Conservation (phyloP, 306 rosid genomes). For the Potentilla sterilis region DNA sequence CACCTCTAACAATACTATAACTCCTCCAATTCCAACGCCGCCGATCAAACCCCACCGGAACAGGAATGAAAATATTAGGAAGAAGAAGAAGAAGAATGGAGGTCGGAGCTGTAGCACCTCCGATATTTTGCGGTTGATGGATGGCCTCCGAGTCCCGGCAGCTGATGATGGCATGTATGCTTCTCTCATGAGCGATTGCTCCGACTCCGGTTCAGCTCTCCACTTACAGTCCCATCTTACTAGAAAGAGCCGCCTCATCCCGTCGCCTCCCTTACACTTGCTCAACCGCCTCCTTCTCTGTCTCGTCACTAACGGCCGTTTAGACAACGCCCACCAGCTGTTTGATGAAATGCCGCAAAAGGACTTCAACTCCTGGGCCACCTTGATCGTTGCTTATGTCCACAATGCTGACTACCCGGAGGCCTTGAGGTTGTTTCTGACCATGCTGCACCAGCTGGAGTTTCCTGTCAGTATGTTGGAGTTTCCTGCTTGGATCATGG, state of each 20-base stretch:
- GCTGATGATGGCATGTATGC: not conserved
- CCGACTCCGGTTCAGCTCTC: not conserved
- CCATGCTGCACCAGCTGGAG: not conserved
- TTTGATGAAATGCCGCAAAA: not conserved
- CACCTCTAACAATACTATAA: not conserved
- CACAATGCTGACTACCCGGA: not conserved
- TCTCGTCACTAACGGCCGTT: not conserved
- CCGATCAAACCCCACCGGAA: not conserved
- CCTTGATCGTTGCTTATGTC: not conserved
- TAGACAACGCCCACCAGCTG: not conserved
- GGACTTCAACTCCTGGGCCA: slow-evolving; percentile 9
- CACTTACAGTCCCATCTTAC: not conserved
- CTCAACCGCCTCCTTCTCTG: not conserved
- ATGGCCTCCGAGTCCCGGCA: not conserved
- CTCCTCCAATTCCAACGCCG: not conserved
- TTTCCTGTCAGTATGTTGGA: not conserved
- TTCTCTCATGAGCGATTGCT: not conserved
- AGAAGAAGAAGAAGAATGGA: not conserved
- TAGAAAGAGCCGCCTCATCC: not conserved
- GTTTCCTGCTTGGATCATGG: slow-evolving; percentile 9
- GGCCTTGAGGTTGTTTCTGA: not conserved
- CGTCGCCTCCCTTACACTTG: not conserved
- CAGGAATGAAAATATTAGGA: not conserved
- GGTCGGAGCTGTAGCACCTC: not conserved
- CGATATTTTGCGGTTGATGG: slow-evolving; percentile 1